Percentiles rank a stretch among this genome's conserved stretches.
Evolutionary conservation across 352 stramenopile genomes (phyloP).

Genomic region (Phytophthora pistaciae): DNA sequence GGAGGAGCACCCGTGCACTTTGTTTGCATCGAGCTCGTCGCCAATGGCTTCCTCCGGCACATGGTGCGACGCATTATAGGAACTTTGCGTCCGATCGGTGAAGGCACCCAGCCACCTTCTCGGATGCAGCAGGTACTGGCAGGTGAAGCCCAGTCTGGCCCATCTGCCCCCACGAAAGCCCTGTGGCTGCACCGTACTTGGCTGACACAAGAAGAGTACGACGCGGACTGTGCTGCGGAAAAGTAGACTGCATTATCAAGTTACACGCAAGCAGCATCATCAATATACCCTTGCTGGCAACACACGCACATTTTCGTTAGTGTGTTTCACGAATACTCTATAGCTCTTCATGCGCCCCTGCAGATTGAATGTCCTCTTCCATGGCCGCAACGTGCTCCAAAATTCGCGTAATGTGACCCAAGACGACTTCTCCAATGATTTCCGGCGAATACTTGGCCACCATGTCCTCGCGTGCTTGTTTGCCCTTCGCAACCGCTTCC

Average conservation of each 20-base stretch:
- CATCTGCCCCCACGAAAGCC: conserved; percentile 80
- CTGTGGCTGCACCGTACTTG: conserved; percentile 89
- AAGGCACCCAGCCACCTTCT: conserved; percentile 62
- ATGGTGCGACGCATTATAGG: conserved; percentile 91
- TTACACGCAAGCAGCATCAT: background rate
- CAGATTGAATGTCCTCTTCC: conserved; percentile 17
- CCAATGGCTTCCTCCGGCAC: conserved; percentile 87
- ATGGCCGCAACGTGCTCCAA: conserved; percentile 47
- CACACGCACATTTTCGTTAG: background rate
- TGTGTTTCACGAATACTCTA: conserved; percentile 28
- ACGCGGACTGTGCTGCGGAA: conserved; percentile 51
- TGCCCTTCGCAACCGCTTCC: conserved; percentile 74
- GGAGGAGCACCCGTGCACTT: conserved; percentile 59
- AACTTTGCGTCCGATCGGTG: conserved; percentile 80
- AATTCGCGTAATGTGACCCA: conserved; percentile 73
- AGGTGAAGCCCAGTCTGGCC: conserved; percentile 57
- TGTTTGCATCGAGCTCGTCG: conserved; percentile 85
- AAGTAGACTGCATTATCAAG: conserved; percentile 13
- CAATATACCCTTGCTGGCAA: background rate
- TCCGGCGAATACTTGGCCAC: conserved; percentile 83
- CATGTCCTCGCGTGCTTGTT: conserved; percentile 83
- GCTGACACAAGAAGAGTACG: conserved; percentile 81
- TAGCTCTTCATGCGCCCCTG: conserved; percentile 61
- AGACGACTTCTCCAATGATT: conserved; percentile 75
- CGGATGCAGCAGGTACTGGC: conserved; percentile 78